A percentile compares a stretch with the other conserved stretches of the same genome.
Conservation (phyloP, 2,329 filamentous ascomycete species). For the Alternaria infectoria region DNA sequence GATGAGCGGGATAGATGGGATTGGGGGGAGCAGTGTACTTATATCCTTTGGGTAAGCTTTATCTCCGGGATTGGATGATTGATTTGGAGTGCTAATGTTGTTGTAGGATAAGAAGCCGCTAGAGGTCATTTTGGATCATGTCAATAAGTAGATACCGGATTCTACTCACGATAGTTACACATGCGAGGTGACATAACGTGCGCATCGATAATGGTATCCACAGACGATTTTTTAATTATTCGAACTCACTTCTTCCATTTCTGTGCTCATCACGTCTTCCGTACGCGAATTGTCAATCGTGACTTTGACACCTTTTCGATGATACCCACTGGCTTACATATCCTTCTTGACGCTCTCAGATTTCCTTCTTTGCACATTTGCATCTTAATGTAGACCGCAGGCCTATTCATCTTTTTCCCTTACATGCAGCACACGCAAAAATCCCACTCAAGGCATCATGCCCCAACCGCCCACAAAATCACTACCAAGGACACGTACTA, state of each 20-base stretch:
- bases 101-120: constrained; percentile 4
- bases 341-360: background rate
- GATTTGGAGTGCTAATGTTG: background rate
- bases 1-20: constrained; percentile 20
- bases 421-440: background rate
- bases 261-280: too few relatives aligned
- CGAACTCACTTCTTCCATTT: too few relatives aligned
- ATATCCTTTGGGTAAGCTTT: constrained; percentile 28
- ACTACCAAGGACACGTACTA: background rate
- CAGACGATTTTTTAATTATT: too few relatives aligned
- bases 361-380: background rate
- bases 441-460: background rate
- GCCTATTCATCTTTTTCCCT: accelerated
- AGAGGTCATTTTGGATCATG: background rate
- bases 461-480: background rate
- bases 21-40: constrained; percentile 32
- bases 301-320: background rate
- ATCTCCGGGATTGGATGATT: background rate
- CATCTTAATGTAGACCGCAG: background rate
- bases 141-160: background rate
- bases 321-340: background rate
- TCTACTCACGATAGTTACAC: background rate
- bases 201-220: too few relatives aligned
- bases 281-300: too few relatives aligned
- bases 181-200: too few relatives aligned